Conservation (phyloP, 2,329 filamentous ascomycete genomes). For the Cryoendolithus antarcticus region DNA sequence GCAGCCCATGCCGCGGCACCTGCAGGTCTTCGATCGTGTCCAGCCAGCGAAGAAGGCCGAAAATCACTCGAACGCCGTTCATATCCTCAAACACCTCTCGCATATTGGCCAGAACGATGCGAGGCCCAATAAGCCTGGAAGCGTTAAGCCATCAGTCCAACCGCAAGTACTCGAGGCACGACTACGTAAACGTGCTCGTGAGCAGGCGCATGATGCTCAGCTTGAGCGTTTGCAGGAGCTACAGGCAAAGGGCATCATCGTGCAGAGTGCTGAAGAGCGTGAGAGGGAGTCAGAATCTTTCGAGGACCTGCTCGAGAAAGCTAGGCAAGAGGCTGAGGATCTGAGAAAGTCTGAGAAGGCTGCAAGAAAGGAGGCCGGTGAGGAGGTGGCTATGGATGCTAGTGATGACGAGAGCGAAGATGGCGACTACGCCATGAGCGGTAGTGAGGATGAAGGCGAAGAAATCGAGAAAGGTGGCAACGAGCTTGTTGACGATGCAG, state of each 20-base stretch:
- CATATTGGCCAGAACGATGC: constrained; percentile 21
- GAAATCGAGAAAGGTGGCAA: constrained; percentile 25
- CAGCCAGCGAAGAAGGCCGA: constrained; percentile 10
- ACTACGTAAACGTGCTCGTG: constrained; percentile 59
- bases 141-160: constrained; percentile 50
- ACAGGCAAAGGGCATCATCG: constrained; percentile 62
- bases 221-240: constrained; percentile 66
- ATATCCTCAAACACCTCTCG: constrained; percentile 22
- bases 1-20: constrained; percentile 21
- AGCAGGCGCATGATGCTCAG: constrained; percentile 68
- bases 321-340: constrained; percentile 65
- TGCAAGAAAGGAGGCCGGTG: constrained; percentile 52
- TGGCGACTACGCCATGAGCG: constrained; percentile 29
- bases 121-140: constrained; percentile 48
- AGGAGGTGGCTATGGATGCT: constrained; percentile 31
- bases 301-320: constrained; percentile 78
- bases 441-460: constrained; percentile 25
- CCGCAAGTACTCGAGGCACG: constrained; percentile 54
- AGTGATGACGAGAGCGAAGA: constrained; percentile 47
- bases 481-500: constrained; percentile 16
- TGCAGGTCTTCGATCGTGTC: constrained; percentile 27
- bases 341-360: constrained; percentile 67
- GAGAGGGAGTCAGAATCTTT: constrained; percentile 70
- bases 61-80: constrained; percentile 20
- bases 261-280: constrained; percentile 78